These are phyloP conservation scores for Xylaria sp. DNA, from an alignment of 2,329 filamentous ascomycete species.

Conservation along the genomic window DNA sequence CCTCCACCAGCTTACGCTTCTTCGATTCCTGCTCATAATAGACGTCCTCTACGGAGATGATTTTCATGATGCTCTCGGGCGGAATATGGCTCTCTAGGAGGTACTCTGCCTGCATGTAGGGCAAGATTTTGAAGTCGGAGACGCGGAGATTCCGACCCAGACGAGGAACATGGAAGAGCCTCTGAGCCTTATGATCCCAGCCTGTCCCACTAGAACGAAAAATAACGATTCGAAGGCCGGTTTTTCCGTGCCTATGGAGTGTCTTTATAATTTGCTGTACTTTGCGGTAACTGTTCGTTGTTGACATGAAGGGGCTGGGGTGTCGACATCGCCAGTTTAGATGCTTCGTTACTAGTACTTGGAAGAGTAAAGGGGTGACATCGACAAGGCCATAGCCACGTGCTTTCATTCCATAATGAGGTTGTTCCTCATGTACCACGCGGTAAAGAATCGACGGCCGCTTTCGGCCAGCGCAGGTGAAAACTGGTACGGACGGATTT, in stretches of 20 bases:
- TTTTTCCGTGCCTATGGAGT: neutral
- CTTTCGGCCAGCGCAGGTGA: neutral
- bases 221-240: conserved; percentile 18
- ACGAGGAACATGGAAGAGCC: conserved; percentile 20
- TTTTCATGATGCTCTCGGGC: conserved; percentile 10
- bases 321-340: neutral
- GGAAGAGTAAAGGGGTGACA: neutral
- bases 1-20: neutral
- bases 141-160: neutral
- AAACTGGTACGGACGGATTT: neutral
- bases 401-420: conserved; percentile 5
- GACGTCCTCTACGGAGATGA: neutral
- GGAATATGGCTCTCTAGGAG: conserved; percentile 27
- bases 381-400: neutral
- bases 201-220: conserved; percentile 23
- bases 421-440: conserved; percentile 9
- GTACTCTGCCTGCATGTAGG: neutral
- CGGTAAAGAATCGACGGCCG: conserved; percentile 9
- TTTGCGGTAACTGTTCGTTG: neutral
- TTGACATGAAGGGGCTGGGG: conserved; percentile 16
- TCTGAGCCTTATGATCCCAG: conserved; percentile 31
- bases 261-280: accelerated
- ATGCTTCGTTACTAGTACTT: neutral
- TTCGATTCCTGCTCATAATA: neutral
- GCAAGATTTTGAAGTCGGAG: accelerated